Percentiles rank a stretch among this genome's conserved stretches.
Evolutionary conservation across 805 yeast species (phyloP).

Genomic region (Candida alai): DNA sequence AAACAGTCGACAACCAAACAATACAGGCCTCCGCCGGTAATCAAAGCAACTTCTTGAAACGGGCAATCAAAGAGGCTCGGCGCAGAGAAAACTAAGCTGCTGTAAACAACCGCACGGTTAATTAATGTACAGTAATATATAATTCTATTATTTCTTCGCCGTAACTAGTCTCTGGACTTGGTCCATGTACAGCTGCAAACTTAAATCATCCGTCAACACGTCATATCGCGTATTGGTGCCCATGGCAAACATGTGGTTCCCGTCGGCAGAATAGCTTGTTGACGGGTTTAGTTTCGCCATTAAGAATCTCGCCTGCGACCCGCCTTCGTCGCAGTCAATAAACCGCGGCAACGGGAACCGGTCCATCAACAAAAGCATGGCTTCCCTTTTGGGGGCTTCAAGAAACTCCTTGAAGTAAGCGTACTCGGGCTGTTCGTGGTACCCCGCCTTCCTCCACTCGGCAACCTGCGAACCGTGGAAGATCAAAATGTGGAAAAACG

Average conservation of each 20-base stretch:
- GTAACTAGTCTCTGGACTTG: conserved; percentile 42
- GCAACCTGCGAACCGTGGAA: conserved; percentile 66
- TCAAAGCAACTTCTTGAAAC: conserved; percentile 3
- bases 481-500: conserved; percentile 66
- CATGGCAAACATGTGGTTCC: conserved; percentile 27
- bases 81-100: neutral
- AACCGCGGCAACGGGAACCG: conserved; percentile 71
- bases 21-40: neutral
- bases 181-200: conserved; percentile 54
- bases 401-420: conserved; percentile 56
- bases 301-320: conserved; percentile 69
- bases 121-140: neutral
- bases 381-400: conserved; percentile 60
- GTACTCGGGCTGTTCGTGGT: conserved; percentile 59
- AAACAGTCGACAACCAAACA: neutral
- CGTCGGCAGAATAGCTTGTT: conserved; percentile 46
- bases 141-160: conserved; percentile 11
- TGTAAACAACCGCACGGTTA: conserved; percentile 3
- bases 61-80: conserved; percentile 2
- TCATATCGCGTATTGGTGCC: conserved; percentile 20
- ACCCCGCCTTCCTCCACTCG: conserved; percentile 62
- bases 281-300: conserved; percentile 69
- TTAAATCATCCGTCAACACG: conserved; percentile 57
- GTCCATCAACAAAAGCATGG: conserved; percentile 60
- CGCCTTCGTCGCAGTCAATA: conserved; percentile 72